Evolutionary conservation across 768 basidiomycete genomes (phyloP).

Genomic region (Rhizopogon vulgaris): DNA sequence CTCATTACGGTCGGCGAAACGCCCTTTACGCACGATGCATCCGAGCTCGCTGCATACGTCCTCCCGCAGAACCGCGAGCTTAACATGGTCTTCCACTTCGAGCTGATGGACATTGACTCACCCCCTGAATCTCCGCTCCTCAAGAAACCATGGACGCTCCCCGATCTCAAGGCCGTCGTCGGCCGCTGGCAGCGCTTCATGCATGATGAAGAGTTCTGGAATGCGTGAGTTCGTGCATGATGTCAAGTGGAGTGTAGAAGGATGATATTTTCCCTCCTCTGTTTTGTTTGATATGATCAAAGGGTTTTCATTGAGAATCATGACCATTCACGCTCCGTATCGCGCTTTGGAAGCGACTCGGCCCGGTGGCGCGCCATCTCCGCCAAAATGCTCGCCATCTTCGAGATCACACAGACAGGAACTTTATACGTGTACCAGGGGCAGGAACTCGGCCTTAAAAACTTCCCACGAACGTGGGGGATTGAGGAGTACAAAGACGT

Average conservation of each 20-base stretch:
- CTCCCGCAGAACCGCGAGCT: slow-evolving; percentile 54
- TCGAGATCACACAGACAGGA: slow-evolving; percentile 57
- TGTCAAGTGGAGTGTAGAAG: background rate
- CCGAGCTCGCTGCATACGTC: slow-evolving; percentile 48
- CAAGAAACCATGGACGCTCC: slow-evolving; percentile 43
- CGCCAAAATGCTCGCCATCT: slow-evolving; percentile 58
- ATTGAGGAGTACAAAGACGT: slow-evolving; percentile 72
- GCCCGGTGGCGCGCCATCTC: slow-evolving; percentile 50
- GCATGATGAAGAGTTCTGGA: slow-evolving; percentile 60
- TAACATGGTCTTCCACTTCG: slow-evolving; percentile 62
- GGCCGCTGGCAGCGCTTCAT: slow-evolving; percentile 52
- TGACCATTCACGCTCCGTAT: slow-evolving; percentile 58
- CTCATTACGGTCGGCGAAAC: slow-evolving; percentile 65
- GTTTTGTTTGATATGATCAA: background rate
- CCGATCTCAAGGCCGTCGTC: slow-evolving; percentile 43
- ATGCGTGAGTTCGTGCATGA: slow-evolving; percentile 36
- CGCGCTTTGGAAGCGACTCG: slow-evolving; percentile 59
- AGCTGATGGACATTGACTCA: slow-evolving; percentile 54
- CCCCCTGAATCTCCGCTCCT: slow-evolving; percentile 36
- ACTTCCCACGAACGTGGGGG: slow-evolving; percentile 57
- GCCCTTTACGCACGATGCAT: slow-evolving; percentile 48
- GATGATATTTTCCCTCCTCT: background rate
- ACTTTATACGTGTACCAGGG: slow-evolving; percentile 74
- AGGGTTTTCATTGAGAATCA: slow-evolving; percentile 70
- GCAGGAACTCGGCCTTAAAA: slow-evolving; percentile 64